Conservation (phyloP, 1,284 basidiomycete species). For the Rhodotorula sp. region DNA sequence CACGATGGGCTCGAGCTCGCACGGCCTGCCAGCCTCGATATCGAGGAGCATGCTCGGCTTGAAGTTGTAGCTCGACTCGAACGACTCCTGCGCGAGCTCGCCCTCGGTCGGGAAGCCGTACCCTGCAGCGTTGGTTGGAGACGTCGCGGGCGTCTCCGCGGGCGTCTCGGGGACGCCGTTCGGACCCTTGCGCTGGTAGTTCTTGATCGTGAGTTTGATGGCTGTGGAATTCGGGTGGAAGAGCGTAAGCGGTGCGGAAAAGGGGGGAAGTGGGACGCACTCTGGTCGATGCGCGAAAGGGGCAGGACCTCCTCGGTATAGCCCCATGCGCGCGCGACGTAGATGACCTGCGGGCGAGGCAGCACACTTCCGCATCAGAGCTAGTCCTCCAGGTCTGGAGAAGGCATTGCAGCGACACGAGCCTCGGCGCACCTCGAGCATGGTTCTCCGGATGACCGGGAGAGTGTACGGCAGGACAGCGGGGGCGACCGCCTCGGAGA, state of each 20-base stretch:
- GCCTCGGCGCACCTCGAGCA: constrained; percentile 47
- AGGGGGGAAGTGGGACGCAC: background rate
- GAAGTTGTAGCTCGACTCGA: constrained; percentile 24
- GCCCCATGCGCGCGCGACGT: constrained; percentile 50
- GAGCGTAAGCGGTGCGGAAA: background rate
- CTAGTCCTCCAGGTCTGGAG: background rate
- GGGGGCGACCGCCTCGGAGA: constrained; percentile 51
- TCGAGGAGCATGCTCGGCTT: constrained; percentile 42
- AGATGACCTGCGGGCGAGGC: constrained; percentile 45
- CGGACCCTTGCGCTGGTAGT: constrained; percentile 21
- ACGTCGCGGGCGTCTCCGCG: constrained; percentile 10
- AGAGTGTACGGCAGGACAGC: constrained; percentile 50
- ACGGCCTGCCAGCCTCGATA: constrained; percentile 35
- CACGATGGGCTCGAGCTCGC: constrained; percentile 41
- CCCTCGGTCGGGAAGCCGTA: constrained; percentile 28
- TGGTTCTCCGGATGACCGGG: constrained; percentile 51
- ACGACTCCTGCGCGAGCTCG: background rate
- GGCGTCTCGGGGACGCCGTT: constrained; percentile 18
- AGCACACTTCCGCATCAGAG: background rate
- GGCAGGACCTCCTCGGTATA: constrained; percentile 36
- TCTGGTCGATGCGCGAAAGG: constrained; percentile 33
- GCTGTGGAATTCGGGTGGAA: background rate
- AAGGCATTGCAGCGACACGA: background rate
- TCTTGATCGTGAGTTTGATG: constrained; percentile 33
- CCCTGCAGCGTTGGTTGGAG: background rate